Conservation (phyloP, 805 yeast species). For the Blastobotrys robertii region DNA sequence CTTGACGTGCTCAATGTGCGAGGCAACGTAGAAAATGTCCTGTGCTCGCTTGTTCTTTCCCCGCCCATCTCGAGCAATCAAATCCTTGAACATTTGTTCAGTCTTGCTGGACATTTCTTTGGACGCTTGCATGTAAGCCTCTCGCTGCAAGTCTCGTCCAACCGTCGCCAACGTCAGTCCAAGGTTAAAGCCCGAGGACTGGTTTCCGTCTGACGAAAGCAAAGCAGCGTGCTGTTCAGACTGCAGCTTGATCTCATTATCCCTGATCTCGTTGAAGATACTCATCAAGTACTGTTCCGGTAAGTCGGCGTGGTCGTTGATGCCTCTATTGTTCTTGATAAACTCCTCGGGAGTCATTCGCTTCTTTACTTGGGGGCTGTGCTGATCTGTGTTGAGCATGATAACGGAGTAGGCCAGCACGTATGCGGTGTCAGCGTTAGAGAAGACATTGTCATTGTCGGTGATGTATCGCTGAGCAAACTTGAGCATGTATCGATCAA, state of each 20-base stretch:
- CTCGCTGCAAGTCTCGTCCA: conserved; percentile 55
- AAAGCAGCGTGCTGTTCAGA: conserved; percentile 93
- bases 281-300: conserved; percentile 61
- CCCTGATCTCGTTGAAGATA: conserved; percentile 68
- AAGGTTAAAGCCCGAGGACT: conserved; percentile 22
- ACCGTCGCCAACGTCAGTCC: conserved; percentile 39
- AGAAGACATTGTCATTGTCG: conserved; percentile 80
- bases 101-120: conserved; percentile 85
- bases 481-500: conserved; percentile 92
- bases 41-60: conserved; percentile 12
- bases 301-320: conserved; percentile 81
- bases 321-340: conserved; percentile 77
- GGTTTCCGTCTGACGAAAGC: conserved; percentile 44
- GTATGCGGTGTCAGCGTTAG: conserved; percentile 91
- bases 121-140: conserved; percentile 87
- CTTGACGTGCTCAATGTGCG: conserved; percentile 80
- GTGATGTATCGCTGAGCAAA: conserved; percentile 87
- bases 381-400: conserved; percentile 89
- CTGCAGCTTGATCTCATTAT: conserved; percentile 78
- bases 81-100: conserved; percentile 63
- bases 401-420: conserved; percentile 86
- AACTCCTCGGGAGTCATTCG: conserved; percentile 87
- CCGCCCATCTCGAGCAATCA: conserved; percentile 32
- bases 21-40: conserved; percentile 65
- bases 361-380: conserved; percentile 74